These are phyloP conservation scores for Tricholoma sp. DNA, from an alignment of 768 basidiomycete genomes.

Conservation along the genomic window DNA sequence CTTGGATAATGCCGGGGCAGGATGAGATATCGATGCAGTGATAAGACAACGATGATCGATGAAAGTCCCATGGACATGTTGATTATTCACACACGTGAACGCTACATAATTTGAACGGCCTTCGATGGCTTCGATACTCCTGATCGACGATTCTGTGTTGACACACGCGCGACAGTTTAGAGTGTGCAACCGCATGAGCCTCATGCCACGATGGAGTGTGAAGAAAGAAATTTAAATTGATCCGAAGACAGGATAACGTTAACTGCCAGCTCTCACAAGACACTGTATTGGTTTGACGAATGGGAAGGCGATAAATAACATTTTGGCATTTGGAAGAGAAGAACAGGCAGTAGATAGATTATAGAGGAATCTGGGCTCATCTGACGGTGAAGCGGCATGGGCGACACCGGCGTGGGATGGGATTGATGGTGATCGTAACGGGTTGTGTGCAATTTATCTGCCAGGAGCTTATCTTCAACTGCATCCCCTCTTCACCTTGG, in stretches of 20 bases:
- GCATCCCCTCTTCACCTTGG: slow-evolving; percentile 1
- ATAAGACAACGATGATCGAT: neutral
- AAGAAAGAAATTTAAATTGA: neutral
- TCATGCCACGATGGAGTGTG: neutral
- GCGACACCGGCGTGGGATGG: neutral
- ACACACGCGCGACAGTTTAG: neutral
- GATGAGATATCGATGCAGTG: neutral
- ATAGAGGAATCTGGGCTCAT: neutral
- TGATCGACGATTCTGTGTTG: neutral
- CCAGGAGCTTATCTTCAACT: neutral
- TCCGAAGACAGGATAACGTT: neutral
- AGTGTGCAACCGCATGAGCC: neutral
- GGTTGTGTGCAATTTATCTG: neutral
- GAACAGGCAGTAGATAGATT: no score
- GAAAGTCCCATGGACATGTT: neutral
- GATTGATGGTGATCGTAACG: neutral
- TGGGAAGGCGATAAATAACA: no score
- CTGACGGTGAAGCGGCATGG: neutral
- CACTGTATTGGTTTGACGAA: no score
- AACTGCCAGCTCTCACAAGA: no score
- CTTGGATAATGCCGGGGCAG: no score
- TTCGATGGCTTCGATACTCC: neutral
- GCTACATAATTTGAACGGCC: no score
- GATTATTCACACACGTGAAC: neutral
- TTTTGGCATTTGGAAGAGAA: no score